Conservation (phyloP, 2,329 filamentous ascomycete species). For the Aaosphaeria arxii region DNA sequence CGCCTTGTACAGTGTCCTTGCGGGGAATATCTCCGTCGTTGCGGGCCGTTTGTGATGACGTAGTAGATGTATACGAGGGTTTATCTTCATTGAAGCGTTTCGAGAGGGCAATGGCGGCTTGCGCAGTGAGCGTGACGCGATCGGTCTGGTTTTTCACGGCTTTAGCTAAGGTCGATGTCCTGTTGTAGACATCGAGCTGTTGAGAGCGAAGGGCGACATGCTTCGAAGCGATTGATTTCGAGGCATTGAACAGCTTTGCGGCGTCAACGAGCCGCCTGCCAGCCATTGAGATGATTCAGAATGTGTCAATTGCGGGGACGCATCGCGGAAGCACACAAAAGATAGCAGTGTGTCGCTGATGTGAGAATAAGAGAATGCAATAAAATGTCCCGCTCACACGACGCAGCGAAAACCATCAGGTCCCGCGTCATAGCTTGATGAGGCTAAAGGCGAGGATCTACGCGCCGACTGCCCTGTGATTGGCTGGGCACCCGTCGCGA, state of each 20-base stretch:
- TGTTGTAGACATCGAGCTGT: slow-evolving; percentile 61
- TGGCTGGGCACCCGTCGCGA: slow-evolving; percentile 5
- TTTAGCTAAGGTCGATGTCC: slow-evolving; percentile 63
- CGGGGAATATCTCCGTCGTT: slow-evolving; percentile 24
- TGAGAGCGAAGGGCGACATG: slow-evolving; percentile 58
- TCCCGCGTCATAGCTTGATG: slow-evolving; percentile 27
- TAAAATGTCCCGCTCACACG: background rate
- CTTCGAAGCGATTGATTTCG: slow-evolving; percentile 46
- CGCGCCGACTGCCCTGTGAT: slow-evolving; percentile 6
- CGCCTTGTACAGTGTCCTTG: slow-evolving; percentile 24
- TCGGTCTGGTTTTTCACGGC: slow-evolving; percentile 61
- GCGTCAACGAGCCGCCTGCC: slow-evolving; percentile 51
- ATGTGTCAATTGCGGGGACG: too few species aligned
- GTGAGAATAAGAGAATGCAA: too few species aligned
- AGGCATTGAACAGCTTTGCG: slow-evolving; percentile 49
- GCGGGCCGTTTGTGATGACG: slow-evolving; percentile 16
- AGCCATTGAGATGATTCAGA: slow-evolving; percentile 41
- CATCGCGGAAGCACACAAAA: too few species aligned
- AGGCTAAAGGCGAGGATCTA: slow-evolving; percentile 9
- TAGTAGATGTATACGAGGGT: slow-evolving; percentile 29
- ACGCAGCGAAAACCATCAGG: slow-evolving; percentile 11
- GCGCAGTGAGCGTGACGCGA: slow-evolving; percentile 58
- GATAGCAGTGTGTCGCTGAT: too few species aligned
- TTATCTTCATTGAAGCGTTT: slow-evolving; percentile 55
- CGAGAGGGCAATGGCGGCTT: slow-evolving; percentile 59